phyloP scores from a whole-genome alignment of 148 eudicot species.

The Camellia lanceoleosa region DNA sequence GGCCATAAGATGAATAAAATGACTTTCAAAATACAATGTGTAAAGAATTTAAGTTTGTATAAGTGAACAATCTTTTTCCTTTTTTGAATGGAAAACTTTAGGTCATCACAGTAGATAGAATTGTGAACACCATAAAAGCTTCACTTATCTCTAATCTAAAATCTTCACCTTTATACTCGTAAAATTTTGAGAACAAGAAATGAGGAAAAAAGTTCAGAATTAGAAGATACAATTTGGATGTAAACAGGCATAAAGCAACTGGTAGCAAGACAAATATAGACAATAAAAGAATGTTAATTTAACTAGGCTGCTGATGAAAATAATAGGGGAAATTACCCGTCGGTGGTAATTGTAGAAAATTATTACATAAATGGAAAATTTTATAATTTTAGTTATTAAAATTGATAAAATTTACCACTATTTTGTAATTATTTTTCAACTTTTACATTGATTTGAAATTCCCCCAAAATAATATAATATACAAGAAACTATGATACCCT shows the following conservation, averaged over 20 bases:
- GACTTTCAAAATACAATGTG: neutral
- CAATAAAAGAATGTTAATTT: no score
- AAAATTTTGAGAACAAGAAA: neutral
- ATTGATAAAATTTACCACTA: no score
- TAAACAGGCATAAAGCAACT: neutral
- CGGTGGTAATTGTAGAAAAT: no score
- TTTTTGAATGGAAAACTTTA: neutral
- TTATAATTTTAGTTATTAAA: no score
- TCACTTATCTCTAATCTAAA: slow-evolving; percentile 1
- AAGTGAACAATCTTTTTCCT: neutral
- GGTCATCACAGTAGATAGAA: neutral
- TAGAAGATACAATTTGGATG: neutral
- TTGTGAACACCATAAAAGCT: neutral
- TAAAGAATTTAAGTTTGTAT: neutral
- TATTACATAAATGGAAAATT: no score
- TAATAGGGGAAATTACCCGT: no score
- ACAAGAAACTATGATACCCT: neutral
- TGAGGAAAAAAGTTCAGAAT: neutral
- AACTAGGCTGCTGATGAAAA: no score
- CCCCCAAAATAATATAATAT: neutral
- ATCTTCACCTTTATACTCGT: neutral
- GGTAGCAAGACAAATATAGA: no score
- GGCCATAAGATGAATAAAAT: neutral
- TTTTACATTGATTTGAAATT: no score
- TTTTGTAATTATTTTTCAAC: no score